Evolutionary conservation across 2,329 filamentous ascomycete genomes (phyloP), one percentile per base, ranked within the genome.

Genomic region (Juglanconis sp.): DNA sequence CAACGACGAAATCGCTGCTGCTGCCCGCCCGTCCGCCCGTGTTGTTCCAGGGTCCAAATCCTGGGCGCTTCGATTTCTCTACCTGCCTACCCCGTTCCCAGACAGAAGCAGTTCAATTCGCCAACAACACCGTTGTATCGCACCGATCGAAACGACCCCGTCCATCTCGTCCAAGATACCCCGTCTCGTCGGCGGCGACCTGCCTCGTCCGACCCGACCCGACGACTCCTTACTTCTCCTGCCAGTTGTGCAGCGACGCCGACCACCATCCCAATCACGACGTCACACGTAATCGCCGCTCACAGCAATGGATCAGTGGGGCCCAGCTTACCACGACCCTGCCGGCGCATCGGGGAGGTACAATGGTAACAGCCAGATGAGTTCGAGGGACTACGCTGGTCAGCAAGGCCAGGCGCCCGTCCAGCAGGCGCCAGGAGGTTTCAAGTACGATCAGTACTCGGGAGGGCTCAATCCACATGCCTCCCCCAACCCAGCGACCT

Each of bases 371-470:
- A 72, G 76, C 68, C 68, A 69, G 56, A 60, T 67, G 49, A 64
- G 64, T 24, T 46, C 53, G 15, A 65, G 68, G 52, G 68, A 67
- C 32, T 69, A 65, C 62, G 60, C 55, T 47, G 62, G 62, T 55
- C 61, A 57, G 59, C 62, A 65, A 53, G 63, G 64, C 48, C 70
- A 69, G 56, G 73, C 75, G 60, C 59, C 59, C 15, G 54, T 44
- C 30, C 79, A 84, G 70, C 79, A 85, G 70, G 78, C 83, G 62
- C 81, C 84, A 53, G 78, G 81, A 65, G 81, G 80, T 70, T 89
- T 85, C 75, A 86, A 86, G 67, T 89, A 90, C 73, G 86, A 90
- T 67, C 81, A 86, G 69, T 89, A 88, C 72, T 85, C 87, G 71
- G 74, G 72, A 58, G 74, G 72, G 57, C 68, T 78, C 59, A 74